Evolutionary conservation across 495 filamentous ascomycete species (phyloP).

Genomic region (Hypoxylon rickii): DNA sequence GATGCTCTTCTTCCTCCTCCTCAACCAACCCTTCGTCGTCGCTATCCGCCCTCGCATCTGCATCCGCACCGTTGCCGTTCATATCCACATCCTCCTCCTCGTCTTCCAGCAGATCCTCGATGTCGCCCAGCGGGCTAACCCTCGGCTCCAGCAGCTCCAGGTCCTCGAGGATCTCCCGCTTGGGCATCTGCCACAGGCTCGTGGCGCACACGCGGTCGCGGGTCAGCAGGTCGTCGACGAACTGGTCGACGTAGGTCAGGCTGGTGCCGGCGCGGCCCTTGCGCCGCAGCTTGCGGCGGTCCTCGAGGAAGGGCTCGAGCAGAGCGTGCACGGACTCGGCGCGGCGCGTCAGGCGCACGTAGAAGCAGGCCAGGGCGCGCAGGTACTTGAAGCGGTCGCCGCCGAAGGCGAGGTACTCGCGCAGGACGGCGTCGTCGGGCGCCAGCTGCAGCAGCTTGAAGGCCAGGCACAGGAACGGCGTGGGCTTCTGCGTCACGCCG

Average conservation of each 20-base stretch:
- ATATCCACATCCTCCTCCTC: conserved; percentile 46
- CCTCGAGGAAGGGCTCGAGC: conserved; percentile 82
- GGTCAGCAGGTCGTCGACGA: conserved; percentile 87
- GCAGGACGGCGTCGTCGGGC: conserved; percentile 76
- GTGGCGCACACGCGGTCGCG: conserved; percentile 92
- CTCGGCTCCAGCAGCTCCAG: conserved; percentile 83
- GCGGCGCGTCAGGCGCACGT: conserved; percentile 85
- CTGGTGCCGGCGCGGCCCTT: conserved; percentile 70
- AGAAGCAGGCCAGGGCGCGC: conserved; percentile 85
- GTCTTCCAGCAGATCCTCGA: conserved; percentile 79
- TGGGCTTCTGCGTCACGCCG: conserved; percentile 78
- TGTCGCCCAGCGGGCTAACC: conserved; percentile 80
- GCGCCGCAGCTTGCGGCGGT: conserved; percentile 80
- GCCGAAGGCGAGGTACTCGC: conserved; percentile 74
- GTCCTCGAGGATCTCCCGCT: conserved; percentile 83
- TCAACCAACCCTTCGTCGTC: conserved; percentile 31
- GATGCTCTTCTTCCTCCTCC: conserved; percentile 6
- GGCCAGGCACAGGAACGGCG: conserved; percentile 90
- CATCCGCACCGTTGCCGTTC: conserved; percentile 36
- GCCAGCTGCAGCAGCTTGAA: conserved; percentile 93
- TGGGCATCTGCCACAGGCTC: conserved; percentile 88
- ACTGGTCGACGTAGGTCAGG: conserved; percentile 87
- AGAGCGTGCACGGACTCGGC: conserved; percentile 78
- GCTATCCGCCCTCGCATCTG: conserved; percentile 23
- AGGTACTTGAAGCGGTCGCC: conserved; percentile 88